Base-by-base conservation (phyloP, 2,329 filamentous ascomycete genomes). In the Exophiala sp. region DNA sequence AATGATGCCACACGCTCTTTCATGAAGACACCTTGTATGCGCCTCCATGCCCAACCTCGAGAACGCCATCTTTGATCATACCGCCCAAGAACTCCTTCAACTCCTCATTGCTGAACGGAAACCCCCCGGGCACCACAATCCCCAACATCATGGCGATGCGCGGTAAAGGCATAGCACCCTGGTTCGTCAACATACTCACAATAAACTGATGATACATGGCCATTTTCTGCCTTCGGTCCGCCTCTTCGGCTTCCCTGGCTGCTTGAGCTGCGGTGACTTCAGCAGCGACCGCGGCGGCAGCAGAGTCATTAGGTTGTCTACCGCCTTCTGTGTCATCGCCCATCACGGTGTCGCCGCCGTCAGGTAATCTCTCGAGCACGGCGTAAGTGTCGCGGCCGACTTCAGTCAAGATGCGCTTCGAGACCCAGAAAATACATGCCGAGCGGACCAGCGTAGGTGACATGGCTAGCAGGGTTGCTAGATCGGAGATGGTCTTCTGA, bases 101-200 rank as follows among this genome's bases (percentile, higher is more conserved):
- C 69, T 97, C 90, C 64, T 95, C 90, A 62, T 87, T 87, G 55
- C 85, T 88, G 77, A 88, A 95, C 0, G 87, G 81, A 64, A 95
- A 96, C 1, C 89, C 90, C 10, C 88, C 88, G 0, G 86, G 80
- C 45, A 96, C 82, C 51, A 91, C 78, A 78, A 97, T 91, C 69
- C 88, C 88, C 76, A 98, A 77, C 88, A 97, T 96, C 84, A 90
- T 95, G 7, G 82, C 78, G 58, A 98, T 94, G 65, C 89, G 80
- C 48, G 76, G 76, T 52, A 90, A 72, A 43, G 86, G 83, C 86
- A 96, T 93, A 22, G 85, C 81, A 14, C 85, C 85, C 60, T 88
- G 85, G 67, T 96, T 96, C 55, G 88, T 96, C 68, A 98, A 72
- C 93, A 98, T 97, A 44, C 88, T 88, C 49, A 89, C 75, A 51